Conservation (phyloP, 2,329 filamentous ascomycete genomes). For the Microsporum ferrugineum region DNA sequence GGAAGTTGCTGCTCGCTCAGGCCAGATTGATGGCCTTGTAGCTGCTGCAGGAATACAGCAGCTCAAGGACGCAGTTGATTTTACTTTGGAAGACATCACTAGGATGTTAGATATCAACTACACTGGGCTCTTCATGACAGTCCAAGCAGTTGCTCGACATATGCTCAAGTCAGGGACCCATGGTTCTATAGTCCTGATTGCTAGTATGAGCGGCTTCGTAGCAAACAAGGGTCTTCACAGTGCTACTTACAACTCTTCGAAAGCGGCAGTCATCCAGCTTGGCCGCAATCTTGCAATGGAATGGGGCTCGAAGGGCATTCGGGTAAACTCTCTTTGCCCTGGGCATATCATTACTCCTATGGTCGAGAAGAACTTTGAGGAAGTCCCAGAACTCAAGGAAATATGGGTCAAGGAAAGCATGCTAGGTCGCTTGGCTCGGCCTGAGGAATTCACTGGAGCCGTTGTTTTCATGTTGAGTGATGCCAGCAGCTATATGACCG, state of each 20-base stretch:
- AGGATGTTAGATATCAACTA: slow-evolving; percentile 41
- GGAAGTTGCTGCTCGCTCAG: slow-evolving; percentile 7
- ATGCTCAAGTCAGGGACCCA: slow-evolving; percentile 10
- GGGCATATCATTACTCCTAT: slow-evolving; percentile 55
- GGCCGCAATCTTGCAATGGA: slow-evolving; percentile 42
- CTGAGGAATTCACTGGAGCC: slow-evolving; percentile 52
- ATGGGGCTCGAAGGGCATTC: slow-evolving; percentile 41
- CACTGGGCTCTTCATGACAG: slow-evolving; percentile 39
- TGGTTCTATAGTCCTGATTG: slow-evolving; percentile 41
- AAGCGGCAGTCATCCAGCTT: slow-evolving; percentile 44
- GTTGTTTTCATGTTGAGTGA: slow-evolving; percentile 57
- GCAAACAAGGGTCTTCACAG: slow-evolving; percentile 38
- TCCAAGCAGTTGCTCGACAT: slow-evolving; percentile 35
- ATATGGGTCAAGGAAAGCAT: slow-evolving; percentile 40
- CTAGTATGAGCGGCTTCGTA: slow-evolving; percentile 41
- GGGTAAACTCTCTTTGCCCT: slow-evolving; percentile 44
- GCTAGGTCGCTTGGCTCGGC: slow-evolving; percentile 43
- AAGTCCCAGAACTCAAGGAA: slow-evolving; percentile 47
- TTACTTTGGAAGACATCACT: slow-evolving; percentile 30
- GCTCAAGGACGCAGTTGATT: slow-evolving; percentile 31
- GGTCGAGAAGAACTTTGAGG: slow-evolving; percentile 67
- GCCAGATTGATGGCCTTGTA: slow-evolving; percentile 32
- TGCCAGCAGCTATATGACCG: slow-evolving; percentile 60
- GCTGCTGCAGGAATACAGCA: slow-evolving; percentile 36
- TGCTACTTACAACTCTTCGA: slow-evolving; percentile 43